A percentile compares a stretch with the other conserved stretches of the same genome.
Conservation (phyloP, 768 basidiomycete species). For the Pleurotus salmoneostramineus region DNA sequence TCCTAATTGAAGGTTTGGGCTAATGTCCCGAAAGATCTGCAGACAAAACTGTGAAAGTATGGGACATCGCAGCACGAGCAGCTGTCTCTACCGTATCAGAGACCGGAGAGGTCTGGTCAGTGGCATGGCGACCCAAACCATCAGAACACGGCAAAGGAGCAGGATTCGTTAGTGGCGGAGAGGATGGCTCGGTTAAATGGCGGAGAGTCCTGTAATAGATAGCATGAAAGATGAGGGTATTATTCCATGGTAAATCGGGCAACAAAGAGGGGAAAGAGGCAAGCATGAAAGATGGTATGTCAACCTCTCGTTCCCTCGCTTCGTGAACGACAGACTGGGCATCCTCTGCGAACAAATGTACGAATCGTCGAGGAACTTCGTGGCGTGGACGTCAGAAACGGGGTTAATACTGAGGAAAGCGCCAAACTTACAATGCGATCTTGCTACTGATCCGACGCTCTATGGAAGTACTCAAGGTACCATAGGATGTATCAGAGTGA, state of each 20-base stretch:
- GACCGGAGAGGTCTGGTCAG: conserved; percentile 79
- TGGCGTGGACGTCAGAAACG: background rate
- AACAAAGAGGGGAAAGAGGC: background rate
- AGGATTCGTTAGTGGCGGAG: conserved; percentile 71
- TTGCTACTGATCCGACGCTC: conserved; percentile 1
- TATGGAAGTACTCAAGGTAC: conserved; percentile 11
- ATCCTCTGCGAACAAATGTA: background rate
- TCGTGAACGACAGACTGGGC: background rate
- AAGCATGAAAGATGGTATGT: background rate
- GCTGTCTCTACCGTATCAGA: conserved; percentile 78
- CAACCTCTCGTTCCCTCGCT: conserved; percentile 2
- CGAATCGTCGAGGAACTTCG: background rate
- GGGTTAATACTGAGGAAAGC: background rate
- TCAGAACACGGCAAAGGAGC: conserved; percentile 52
- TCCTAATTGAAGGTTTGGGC: background rate
- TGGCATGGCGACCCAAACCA: conserved; percentile 72
- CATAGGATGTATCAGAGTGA: conserved; percentile 51
- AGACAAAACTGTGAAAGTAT: conserved; percentile 83
- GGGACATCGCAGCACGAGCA: conserved; percentile 75
- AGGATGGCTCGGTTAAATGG: conserved; percentile 73
- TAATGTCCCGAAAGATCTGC: conserved; percentile 51
- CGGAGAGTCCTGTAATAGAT: conserved; percentile 43
- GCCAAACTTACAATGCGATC: background rate
- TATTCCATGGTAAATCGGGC: background rate
- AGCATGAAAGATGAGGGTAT: background rate